phyloP scores from a whole-genome alignment of 495 filamentous ascomycete species.

The Aspergillus nidulans region DNA sequence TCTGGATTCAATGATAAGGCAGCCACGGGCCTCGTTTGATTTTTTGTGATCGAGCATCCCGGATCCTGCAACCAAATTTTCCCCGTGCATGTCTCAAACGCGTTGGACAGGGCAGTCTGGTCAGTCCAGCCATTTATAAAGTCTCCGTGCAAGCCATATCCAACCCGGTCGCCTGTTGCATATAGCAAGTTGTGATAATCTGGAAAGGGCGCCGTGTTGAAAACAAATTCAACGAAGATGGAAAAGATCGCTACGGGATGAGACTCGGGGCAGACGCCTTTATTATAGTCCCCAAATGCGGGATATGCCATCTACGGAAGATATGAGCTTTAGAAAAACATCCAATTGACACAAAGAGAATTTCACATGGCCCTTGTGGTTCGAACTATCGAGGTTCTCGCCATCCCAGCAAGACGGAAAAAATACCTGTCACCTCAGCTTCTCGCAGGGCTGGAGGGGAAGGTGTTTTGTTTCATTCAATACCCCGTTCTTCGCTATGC shows the following conservation, averaged over 20 bases:
- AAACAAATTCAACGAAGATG: constrained; percentile 68
- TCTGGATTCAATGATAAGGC: constrained; percentile 7
- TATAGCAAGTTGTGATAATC: constrained; percentile 26
- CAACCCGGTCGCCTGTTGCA: constrained; percentile 25
- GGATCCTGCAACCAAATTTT: constrained; percentile 5
- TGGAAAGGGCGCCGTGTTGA: constrained; percentile 52
- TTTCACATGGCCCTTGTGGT: constrained; percentile 47
- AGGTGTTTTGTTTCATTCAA: constrained; percentile 22
- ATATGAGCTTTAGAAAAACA: not conserved
- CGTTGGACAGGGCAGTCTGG: constrained; percentile 13
- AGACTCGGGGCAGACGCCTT: constrained; percentile 22
- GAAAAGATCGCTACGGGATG: constrained; percentile 60
- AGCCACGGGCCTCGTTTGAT: constrained; percentile 6
- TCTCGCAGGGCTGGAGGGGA: constrained; percentile 13
- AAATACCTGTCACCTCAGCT: constrained; percentile 46
- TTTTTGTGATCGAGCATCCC: constrained; percentile 17
- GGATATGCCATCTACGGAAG: constrained; percentile 25
- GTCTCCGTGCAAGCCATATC: constrained; percentile 27
- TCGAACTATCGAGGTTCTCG: constrained; percentile 46
- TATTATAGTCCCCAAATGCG: constrained; percentile 23
- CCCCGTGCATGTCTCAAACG: constrained; percentile 19
- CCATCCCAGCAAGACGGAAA: constrained; percentile 59
- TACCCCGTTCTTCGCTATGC: constrained; percentile 14
- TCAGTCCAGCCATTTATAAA: constrained; percentile 25
- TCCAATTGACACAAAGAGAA: not conserved